Base-by-base conservation (phyloP, 78 protist species). In the Polysphondylium violaceum region DNA sequence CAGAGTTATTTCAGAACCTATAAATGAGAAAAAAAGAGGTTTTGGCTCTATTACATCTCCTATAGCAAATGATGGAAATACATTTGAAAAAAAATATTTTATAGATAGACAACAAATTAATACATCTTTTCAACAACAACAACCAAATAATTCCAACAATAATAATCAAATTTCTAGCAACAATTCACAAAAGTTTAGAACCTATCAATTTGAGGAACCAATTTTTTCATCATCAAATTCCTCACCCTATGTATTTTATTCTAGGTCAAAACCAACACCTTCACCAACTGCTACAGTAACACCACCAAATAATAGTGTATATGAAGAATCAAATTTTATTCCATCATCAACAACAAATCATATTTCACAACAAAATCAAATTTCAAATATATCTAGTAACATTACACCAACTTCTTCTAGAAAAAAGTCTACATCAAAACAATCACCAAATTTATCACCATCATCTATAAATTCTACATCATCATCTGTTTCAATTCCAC, bases 191-290 rank as follows among this genome's bases (percentile, higher is more conserved):
- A n/a, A n/a, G n/a, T n/a, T n/a, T n/a, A n/a, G n/a, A 35, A 63
- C 35, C 35, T 63, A 63, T 63, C 35, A 14, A 0, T 50, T 35
- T 31, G 71, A 63, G 21, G 71, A 63, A 33, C 71, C 71, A 31
- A 35, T 35, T 63, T 63, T 63, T 63, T 63, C 71, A 35, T 63
- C 71, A 16, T 63, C 71, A 63, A 63, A 63, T 63, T 63, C 71
- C 16, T 63, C 71, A 33, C 71, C 71, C 27, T 63, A 63, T 63
- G 71, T 63, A 35, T 63, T 63, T 63, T 63, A 35, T 31, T 35
- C 25, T 59, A 29, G 41, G 35, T 35, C 71, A 33, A 63, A 63
- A 63, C 19, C 58, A 72, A 33, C 58, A 44, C 40, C 29, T 11
- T 35, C 44, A 9, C 55, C 25, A 63, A 63, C 35, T 19, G 0